Evolutionary conservation across 2,329 filamentous ascomycete genomes (phyloP).

Genomic region (Didymella glomerata): DNA sequence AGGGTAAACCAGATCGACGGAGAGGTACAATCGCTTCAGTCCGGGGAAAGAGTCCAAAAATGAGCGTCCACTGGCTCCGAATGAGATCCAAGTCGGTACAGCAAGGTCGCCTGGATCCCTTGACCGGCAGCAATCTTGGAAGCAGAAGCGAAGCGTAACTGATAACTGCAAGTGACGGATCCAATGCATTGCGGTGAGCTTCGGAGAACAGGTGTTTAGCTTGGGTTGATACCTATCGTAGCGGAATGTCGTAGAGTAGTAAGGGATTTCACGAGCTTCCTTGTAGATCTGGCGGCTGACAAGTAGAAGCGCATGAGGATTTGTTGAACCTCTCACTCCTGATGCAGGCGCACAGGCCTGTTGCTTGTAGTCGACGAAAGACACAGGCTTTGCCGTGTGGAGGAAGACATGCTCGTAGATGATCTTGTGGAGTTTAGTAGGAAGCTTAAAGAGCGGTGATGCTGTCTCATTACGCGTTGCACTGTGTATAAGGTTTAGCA

Average conservation of each 20-base stretch:
- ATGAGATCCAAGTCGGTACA: background rate
- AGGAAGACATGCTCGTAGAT: background rate
- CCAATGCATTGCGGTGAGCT: background rate
- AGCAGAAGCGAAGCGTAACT: background rate
- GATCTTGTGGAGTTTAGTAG: background rate
- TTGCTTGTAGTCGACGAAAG: background rate
- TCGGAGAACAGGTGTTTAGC: background rate
- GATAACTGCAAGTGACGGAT: background rate
- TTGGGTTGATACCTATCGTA: background rate
- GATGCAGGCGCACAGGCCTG: background rate
- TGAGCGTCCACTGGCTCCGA: background rate
- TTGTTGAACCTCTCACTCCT: background rate
- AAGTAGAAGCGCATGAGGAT: background rate
- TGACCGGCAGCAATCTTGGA: background rate
- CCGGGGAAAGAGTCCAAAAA: background rate
- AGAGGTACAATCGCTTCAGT: no score
- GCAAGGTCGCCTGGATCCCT: background rate
- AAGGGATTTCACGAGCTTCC: background rate
- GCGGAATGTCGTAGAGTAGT: background rate
- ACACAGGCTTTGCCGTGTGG: background rate
- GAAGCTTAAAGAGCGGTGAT: background rate
- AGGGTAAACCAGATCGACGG: no score
- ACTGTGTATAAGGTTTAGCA: background rate
- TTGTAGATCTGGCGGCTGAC: background rate
- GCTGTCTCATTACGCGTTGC: background rate